Base-by-base conservation (phyloP, 331 rosid species). In the Pyrus hybrid region DNA sequence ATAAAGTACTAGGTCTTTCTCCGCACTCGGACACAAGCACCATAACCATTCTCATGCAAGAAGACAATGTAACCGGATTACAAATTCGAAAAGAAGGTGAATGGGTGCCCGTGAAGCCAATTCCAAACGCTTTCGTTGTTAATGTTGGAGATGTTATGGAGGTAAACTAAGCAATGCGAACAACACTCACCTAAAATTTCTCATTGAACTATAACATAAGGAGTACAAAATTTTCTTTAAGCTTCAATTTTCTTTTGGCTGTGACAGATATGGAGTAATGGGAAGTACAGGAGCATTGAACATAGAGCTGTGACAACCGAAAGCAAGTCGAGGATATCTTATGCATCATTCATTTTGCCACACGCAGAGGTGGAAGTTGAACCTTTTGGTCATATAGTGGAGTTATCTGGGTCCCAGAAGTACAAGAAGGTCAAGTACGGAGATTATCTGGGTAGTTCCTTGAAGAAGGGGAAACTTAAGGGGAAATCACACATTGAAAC, bases 51-150 rank as follows among this genome's bases (percentile, higher is more conserved):
- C 78, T 86, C 49, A 43, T 43, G 49, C 49, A 43, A 43, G 49
- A 43, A 43, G 49, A 43, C 32, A 61, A 71, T 47, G 81, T 83
- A 1, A 60, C 62, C 2, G 82, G 85, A 6, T 64, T 84, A 16
- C 83, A 86, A 43, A 72, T 86, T 49, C 66, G 73, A 25, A 80
- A 86, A 56, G 68, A 47, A 49, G 86, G 83, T 47, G 70, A 20
- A 62, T 84, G 86, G 90, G 80, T 84, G 23, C 75, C 83, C 1
- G 83, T 86, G 16, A 69, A 43, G 20, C 86, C 90, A 33, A 56
- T 77, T 22, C 47, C 62, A 37, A 70, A 81, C n/a, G 79, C 86
- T 71, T 71, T 84, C 3, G 78, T 86, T 25, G 86, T 84, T 30
- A 81, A 81, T 32, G 77, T 83, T n/a, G 87, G 86, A 17, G 87